Evolutionary conservation across 1,139 yeast genomes (phyloP).

Genomic region (Pichia sp.): DNA sequence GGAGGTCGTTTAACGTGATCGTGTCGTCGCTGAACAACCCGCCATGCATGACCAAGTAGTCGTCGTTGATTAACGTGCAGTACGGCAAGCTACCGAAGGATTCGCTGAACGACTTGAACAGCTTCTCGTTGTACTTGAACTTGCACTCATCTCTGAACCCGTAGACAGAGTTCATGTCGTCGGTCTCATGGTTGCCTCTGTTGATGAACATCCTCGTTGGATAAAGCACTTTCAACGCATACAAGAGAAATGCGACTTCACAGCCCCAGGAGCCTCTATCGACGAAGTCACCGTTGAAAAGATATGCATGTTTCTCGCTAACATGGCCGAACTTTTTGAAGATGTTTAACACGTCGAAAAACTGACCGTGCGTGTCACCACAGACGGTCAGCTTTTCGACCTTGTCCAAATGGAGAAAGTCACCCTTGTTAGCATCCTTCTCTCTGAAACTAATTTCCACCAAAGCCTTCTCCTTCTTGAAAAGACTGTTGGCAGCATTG

Average conservation of each 20-base stretch:
- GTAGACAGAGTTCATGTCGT: conserved; percentile 93
- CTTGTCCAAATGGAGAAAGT: conserved; percentile 26
- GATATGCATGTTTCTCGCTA: conserved; percentile 60
- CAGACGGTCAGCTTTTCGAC: conserved; percentile 64
- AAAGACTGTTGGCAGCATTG: conserved; percentile 63
- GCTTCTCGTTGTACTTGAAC: conserved; percentile 75
- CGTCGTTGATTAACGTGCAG: conserved; percentile 72
- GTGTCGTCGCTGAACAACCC: conserved; percentile 82
- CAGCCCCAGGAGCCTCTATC: conserved; percentile 99
- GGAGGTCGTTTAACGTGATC: conserved; percentile 69
- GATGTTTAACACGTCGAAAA: conserved; percentile 79
- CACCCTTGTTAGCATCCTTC: conserved; percentile 26
- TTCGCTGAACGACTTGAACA: conserved; percentile 83
- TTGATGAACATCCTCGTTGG: conserved; percentile 75
- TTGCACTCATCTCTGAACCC: conserved; percentile 97
- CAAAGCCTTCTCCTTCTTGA: conserved; percentile 66
- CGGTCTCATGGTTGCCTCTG: conserved; percentile 96
- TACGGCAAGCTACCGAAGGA: conserved; percentile 84
- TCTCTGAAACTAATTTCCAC: conserved; percentile 60
- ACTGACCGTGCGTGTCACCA: conserved; percentile 98
- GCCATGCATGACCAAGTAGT: conserved; percentile 90
- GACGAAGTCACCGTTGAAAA: conserved; percentile 96
- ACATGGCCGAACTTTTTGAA: conserved; percentile 70
- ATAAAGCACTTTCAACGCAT: conserved; percentile 69
- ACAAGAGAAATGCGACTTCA: conserved; percentile 83